These are phyloP conservation scores for Diospyros kaki DNA, from an alignment of 148 eudicot genomes.

Conservation along the genomic window DNA sequence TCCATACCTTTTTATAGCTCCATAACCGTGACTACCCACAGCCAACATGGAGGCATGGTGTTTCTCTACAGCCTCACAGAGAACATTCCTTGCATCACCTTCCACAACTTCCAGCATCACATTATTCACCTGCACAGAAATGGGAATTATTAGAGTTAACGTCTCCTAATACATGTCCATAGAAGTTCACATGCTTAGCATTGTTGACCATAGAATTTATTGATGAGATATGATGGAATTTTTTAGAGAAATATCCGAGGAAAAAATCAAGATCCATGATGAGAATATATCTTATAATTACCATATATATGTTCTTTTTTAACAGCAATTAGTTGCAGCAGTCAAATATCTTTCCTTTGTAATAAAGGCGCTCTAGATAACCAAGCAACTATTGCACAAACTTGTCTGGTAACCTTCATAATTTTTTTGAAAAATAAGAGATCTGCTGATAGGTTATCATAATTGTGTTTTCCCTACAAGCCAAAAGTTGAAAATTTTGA, in stretches of 20 bases:
- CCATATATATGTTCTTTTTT: no score
- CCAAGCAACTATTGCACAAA: conserved; percentile 6
- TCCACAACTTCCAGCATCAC: conserved; percentile 47
- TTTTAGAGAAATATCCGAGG: neutral
- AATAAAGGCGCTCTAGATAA: no score
- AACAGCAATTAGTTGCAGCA: no score
- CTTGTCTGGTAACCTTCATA: neutral
- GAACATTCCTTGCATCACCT: conserved; percentile 80
- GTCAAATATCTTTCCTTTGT: no score
- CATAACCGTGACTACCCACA: conserved; percentile 83
- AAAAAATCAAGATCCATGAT: neutral
- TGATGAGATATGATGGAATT: neutral
- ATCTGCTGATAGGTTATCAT: neutral
- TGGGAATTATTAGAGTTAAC: neutral
- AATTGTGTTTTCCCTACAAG: neutral
- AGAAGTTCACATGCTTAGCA: no score
- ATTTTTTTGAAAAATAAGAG: neutral
- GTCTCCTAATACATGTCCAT: no score
- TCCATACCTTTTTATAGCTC: conserved; percentile 64
- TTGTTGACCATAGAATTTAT: no score
- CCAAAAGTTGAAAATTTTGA: neutral
- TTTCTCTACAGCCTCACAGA: conserved; percentile 74
- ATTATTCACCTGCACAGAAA: conserved; percentile 43
- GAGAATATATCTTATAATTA: no score
- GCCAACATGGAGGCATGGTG: conserved; percentile 65